Conservation (phyloP, 257 asterid species). For the Salvia miltiorrhiza region DNA sequence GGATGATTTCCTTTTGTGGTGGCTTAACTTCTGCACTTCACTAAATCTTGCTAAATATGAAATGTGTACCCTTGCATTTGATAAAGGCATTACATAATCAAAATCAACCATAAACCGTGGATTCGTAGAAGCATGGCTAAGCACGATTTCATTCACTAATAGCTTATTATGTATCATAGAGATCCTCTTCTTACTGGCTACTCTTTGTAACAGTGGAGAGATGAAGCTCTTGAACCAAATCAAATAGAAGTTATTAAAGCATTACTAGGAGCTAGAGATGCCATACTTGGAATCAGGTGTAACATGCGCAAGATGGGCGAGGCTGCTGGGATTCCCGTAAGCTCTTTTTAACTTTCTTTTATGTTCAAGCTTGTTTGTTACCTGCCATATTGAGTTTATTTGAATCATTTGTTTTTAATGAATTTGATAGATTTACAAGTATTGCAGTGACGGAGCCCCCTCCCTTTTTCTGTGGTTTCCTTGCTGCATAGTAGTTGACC, state of each 20-base stretch:
- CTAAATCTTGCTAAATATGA: too few species aligned
- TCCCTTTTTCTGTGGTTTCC: too few species aligned
- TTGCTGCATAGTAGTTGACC: too few species aligned
- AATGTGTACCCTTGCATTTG: too few species aligned
- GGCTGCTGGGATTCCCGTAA: conserved; percentile 92
- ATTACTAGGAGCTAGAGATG: conserved; percentile 83
- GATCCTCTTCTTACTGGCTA: conserved; percentile 11
- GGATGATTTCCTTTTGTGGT: background rate
- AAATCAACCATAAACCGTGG: too few species aligned
- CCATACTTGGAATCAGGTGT: conserved; percentile 78
- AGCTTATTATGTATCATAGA: too few species aligned
- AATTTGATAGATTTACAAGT: background rate
- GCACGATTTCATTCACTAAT: background rate
- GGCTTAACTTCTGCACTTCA: too few species aligned
- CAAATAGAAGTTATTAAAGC: conserved; percentile 58
- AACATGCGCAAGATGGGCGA: conserved; percentile 91
- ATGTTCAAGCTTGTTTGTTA: background rate
- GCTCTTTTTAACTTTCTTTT: conserved; percentile 17
- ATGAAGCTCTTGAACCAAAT: conserved; percentile 43
- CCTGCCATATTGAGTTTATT: background rate
- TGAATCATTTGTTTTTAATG: background rate
- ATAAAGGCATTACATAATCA: too few species aligned
- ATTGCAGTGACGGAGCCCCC: too few species aligned
- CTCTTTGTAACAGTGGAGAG: conserved; percentile 57
- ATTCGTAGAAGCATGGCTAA: too few species aligned